Base-by-base conservation (phyloP, 129 eudicot species). In the Tagetes patula region DNA sequence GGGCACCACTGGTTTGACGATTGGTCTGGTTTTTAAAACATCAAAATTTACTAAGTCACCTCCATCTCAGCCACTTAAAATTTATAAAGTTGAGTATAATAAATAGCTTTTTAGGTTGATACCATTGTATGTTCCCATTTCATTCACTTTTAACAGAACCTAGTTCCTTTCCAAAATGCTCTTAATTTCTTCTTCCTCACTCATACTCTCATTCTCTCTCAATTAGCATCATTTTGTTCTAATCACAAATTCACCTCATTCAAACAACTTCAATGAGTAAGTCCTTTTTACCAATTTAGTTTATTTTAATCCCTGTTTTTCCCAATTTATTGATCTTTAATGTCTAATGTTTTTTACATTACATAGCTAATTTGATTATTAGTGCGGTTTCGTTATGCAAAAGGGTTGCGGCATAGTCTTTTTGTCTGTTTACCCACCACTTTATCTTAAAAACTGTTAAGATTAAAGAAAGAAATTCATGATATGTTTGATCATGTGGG, bases 251-350 rank as follows among this genome's bases (percentile, higher is more conserved):
- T 54, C 32, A 62, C 3, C 73, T 75, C 40, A 36, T 11, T 60
- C 77, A 54, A 64, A 60, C 73, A 50, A 38, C 70, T 60, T 58
- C 76, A 76, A 77, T 69, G 73, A 65, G 87, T 76, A 79, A 56
- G 72, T 39, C 41, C 47, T 9, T 33, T 48, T 55, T 5, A 30
- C 49, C 8, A 55, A 36, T 27, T 42, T 56, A 3, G 3, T 38
- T 14, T 68, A 50, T 30, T 50, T n/a, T 13, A 50, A 3, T 50
- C 30, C n/a, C 7, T 50, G 1, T 50, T 50, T 50, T 13, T 1
- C 30, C 30, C 3, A 52, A 13, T 52, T n/a, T 52, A 31, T 52
- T n/a, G 14, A 4, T 5, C 4, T n/a, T n/a, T 52, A 13, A 2
- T 52, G 14, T n/a, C 6, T 50, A n/a, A n/a, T 50, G 56, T n/a